phyloP scores from a whole-genome alignment of 2,329 filamentous ascomycete species.

The Paracoccidioides lutzii region DNA sequence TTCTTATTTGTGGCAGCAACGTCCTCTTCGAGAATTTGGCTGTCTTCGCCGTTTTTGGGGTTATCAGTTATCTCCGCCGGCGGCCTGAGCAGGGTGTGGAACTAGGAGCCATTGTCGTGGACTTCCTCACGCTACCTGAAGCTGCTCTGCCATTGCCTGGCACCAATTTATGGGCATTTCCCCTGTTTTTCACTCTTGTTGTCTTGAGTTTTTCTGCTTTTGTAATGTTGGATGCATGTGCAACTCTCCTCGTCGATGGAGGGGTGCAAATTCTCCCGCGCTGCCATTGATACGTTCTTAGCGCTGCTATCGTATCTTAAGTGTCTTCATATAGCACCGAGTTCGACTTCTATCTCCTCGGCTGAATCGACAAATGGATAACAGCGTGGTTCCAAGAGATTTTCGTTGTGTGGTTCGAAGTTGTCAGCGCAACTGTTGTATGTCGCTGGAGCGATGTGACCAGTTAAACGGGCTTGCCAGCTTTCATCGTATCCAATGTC shows the following conservation, averaged over 20 bases:
- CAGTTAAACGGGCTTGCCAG: slow-evolving; percentile 36
- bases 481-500: slow-evolving; percentile 39
- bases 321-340: slow-evolving; percentile 46
- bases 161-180: slow-evolving; percentile 46
- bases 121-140: slow-evolving; percentile 45
- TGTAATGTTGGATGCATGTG: slow-evolving; percentile 46
- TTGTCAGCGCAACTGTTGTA: slow-evolving; percentile 40
- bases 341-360: slow-evolving; percentile 44
- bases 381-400: slow-evolving; percentile 41
- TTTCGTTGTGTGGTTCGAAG: slow-evolving; percentile 46
- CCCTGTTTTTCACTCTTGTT: slow-evolving; percentile 46
- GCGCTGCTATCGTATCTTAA: slow-evolving; percentile 41
- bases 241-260: slow-evolving; percentile 42
- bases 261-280: slow-evolving; percentile 36
- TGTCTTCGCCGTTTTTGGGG: slow-evolving; percentile 42
- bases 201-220: slow-evolving; percentile 48
- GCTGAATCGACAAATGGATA: slow-evolving; percentile 46
- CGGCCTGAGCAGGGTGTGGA: slow-evolving; percentile 27
- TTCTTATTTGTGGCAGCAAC: slow-evolving; percentile 44
- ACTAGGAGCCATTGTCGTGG: slow-evolving; percentile 44
- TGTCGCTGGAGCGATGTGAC: slow-evolving; percentile 45
- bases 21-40: slow-evolving; percentile 44
- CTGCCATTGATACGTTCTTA: slow-evolving; percentile 38
- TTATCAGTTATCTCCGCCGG: slow-evolving; percentile 38
- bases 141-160: slow-evolving; percentile 45